Conservation (phyloP, 495 filamentous ascomycete species). For the Letharia lupina region DNA sequence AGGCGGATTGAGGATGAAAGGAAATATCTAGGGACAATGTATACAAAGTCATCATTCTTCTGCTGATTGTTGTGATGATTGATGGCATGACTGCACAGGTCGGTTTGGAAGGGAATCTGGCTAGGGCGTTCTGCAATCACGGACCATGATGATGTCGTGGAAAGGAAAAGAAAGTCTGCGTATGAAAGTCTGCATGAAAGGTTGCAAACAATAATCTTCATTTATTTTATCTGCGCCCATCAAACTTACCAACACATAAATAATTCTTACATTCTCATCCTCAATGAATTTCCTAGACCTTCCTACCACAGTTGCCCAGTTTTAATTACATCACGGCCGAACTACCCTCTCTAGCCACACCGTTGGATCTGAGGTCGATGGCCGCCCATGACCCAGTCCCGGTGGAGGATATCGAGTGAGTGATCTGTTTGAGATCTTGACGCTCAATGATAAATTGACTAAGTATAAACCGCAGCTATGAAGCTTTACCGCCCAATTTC, state of each 20-base stretch:
- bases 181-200: slow-evolving; percentile 5
- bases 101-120: slow-evolving; percentile 3
- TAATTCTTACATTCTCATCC: background rate
- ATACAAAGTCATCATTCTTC: background rate
- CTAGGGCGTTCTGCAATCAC: background rate
- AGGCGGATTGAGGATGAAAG: background rate
- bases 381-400: slow-evolving; percentile 32
- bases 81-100: background rate
- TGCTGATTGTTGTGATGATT: background rate
- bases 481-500: slow-evolving; percentile 63
- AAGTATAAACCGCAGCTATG: slow-evolving; percentile 43
- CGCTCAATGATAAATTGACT: background rate
- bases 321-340: slow-evolving; percentile 11
- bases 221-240: background rate
- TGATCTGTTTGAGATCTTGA: background rate
- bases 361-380: slow-evolving; percentile 25
- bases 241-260: background rate
- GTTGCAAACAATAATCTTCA: background rate
- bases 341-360: slow-evolving; percentile 19
- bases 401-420: slow-evolving; percentile 30
- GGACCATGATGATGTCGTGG: background rate
- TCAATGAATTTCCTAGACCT: slow-evolving; percentile 7
- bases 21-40: background rate
- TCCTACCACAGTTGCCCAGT: background rate
- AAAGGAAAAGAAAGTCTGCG: background rate